Percentiles rank a stretch among this genome's conserved stretches.
These are phyloP conservation scores for Beauveria scarabaeidicola DNA, from an alignment of 2,329 filamentous ascomycete species.

Conservation along the genomic window DNA sequence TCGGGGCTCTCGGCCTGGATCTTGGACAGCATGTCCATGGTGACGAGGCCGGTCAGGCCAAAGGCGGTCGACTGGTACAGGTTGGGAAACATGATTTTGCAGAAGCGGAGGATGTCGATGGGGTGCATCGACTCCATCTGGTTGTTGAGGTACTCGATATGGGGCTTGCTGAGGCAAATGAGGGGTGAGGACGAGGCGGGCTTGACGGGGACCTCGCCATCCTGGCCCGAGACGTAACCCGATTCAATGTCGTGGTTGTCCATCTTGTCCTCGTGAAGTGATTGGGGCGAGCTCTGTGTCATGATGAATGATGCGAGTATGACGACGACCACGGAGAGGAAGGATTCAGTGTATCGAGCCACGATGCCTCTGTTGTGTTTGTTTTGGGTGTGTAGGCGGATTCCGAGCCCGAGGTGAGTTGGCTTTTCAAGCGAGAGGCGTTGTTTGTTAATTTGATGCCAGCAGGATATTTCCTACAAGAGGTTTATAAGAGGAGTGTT, in stretches of 20 bases:
- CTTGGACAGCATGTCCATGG: constrained; percentile 77
- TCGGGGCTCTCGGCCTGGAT: constrained; percentile 55
- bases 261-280: constrained; percentile 33
- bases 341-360: constrained; percentile 10
- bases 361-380: neutral
- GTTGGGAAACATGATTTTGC: constrained; percentile 79
- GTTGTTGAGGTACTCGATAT: constrained; percentile 83
- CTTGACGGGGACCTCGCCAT: constrained; percentile 29
- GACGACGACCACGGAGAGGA: constrained; percentile 15
- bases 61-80: constrained; percentile 84
- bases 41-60: constrained; percentile 71
- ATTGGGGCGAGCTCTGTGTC: constrained; percentile 31
- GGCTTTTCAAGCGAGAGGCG: neutral
- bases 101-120: constrained; percentile 87
- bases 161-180: constrained; percentile 76
- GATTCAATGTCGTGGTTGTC: constrained; percentile 56
- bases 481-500: neutral
- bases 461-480: neutral
- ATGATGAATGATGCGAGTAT: constrained; percentile 28
- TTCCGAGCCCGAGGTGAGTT: neutral
- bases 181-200: constrained; percentile 49
- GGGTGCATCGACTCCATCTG: constrained; percentile 83
- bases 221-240: constrained; percentile 63
- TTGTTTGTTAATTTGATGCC: neutral
- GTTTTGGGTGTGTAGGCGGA: neutral